Conservation (phyloP, 2,329 filamentous ascomycete genomes). For the Colletotrichum simmondsii region DNA sequence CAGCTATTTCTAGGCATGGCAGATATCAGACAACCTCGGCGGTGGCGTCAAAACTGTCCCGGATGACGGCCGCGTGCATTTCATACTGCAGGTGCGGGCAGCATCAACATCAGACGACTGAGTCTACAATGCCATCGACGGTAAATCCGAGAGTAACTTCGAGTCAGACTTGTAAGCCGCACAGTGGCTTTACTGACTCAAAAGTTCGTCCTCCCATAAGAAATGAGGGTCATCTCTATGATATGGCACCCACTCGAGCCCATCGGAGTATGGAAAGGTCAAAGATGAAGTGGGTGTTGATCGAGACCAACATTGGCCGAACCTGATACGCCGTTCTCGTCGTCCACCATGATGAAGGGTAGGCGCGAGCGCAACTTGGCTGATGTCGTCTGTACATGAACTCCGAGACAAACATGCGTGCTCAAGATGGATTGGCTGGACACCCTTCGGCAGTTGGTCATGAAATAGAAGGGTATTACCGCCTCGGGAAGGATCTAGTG, state of each 20-base stretch:
- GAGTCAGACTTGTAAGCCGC: neutral
- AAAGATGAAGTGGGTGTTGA: no score
- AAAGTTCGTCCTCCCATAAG: neutral
- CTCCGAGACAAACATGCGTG: no score
- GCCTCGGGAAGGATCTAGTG: no score
- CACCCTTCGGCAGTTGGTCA: no score
- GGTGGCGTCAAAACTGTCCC: neutral
- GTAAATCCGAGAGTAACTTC: neutral
- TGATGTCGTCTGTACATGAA: no score
- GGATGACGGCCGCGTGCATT: neutral
- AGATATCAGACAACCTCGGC: neutral
- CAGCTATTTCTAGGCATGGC: neutral
- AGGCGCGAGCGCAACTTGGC: no score
- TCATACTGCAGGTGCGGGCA: neutral
- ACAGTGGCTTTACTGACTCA: neutral
- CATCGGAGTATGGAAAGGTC: neutral
- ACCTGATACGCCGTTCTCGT: no score
- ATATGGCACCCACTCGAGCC: neutral
- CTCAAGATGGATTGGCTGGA: no score
- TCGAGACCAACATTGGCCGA: no score
- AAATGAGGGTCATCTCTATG: conserved; percentile 3
- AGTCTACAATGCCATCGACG: neutral
- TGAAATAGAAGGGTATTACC: no score
- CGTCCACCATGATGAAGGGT: no score
- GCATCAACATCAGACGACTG: neutral